A percentile compares a stretch with the other conserved stretches of the same genome.
These are phyloP conservation scores for Sindora glabra DNA, from an alignment of 306 rosid species.

Conservation along the genomic window DNA sequence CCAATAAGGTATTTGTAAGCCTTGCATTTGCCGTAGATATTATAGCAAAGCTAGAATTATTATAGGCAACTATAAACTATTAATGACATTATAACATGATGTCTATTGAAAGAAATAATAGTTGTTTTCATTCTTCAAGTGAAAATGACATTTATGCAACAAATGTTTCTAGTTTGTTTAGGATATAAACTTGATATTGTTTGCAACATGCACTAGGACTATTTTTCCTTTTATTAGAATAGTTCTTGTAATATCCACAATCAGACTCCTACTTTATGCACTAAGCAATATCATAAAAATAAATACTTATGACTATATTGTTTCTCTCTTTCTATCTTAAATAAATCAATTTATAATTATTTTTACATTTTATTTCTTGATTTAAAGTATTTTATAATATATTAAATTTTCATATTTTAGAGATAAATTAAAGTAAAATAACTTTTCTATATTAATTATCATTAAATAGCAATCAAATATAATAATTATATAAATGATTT, in stretches of 20 bases:
- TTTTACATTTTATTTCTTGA: too few relatives aligned
- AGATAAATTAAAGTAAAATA: too few relatives aligned
- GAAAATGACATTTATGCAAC: neutral
- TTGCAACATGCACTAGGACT: constrained; percentile 86
- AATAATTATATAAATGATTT: too few relatives aligned
- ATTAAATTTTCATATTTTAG: too few relatives aligned
- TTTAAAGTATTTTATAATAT: too few relatives aligned
- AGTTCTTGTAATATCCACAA: constrained; percentile 72
- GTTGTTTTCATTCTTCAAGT: neutral
- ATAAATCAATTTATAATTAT: neutral
- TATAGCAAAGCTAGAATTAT: constrained; percentile 73
- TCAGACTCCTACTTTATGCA: constrained; percentile 12
- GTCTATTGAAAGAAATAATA: neutral
- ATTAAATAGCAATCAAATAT: too few relatives aligned
- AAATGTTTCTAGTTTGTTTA: constrained; percentile 4
- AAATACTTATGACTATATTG: too few relatives aligned
- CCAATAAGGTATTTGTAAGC: constrained; percentile 69
- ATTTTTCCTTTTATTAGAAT: constrained; percentile 71
- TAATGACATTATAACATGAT: neutral
- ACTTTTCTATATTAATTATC: too few relatives aligned
- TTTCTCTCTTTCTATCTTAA: neutral
- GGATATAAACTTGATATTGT: constrained; percentile 22
- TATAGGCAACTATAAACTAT: constrained; percentile 47
- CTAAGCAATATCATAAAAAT: neutral
- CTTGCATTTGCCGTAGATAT: constrained; percentile 75